Base-by-base conservation (phyloP, 2,329 filamentous ascomycete species). In the Botrytis elliptica region DNA sequence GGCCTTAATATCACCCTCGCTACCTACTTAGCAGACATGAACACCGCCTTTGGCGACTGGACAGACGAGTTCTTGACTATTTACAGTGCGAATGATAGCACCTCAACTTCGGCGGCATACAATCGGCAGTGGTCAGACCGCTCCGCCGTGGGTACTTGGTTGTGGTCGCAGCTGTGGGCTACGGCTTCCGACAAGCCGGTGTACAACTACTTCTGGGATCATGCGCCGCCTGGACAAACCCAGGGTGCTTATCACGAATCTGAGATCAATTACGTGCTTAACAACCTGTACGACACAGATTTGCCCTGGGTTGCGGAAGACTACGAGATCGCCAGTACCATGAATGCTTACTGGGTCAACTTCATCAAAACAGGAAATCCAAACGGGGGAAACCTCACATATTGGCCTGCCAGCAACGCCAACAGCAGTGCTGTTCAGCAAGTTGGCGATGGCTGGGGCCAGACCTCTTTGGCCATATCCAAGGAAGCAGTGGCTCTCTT, bases 281-380 rank as follows among this genome's bases (percentile, higher is more conserved):
- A 80, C 75, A 82, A 81, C 69, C 76, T 82, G n/a, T 77, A 76
- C 29, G 73, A n/a, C 1, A 75, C 76, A 0, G 74, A 76, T 57
- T 36, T 57, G 1, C 79, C 80, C 0, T 82, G 80, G 78, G 75
- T 73, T 16, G 62, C 75, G 0, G 71, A 74, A 12, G 81, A 82
- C 65, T 81, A 79, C 71, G 73, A 64, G 18, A 78, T 82, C 59
- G 76, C 79, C 57, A 44, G 72, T 9, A 74, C 64, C 36, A 80
- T 92, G 57, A 89, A 92, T 77, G 86, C 84, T 0, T 94, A 93
- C 81, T 94, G 91, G 91, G 88, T 88, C 1, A 92, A 90, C 76
- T 95, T 94, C 79, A 88, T 94, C 74, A 84, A 86, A 57, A 85
- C 84, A 0, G 85, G 89, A 55, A 85, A 94, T 80, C 92, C 92